phyloP scores from a whole-genome alignment of 495 filamentous ascomycete genomes.

The Podospora pseudocomata region DNA sequence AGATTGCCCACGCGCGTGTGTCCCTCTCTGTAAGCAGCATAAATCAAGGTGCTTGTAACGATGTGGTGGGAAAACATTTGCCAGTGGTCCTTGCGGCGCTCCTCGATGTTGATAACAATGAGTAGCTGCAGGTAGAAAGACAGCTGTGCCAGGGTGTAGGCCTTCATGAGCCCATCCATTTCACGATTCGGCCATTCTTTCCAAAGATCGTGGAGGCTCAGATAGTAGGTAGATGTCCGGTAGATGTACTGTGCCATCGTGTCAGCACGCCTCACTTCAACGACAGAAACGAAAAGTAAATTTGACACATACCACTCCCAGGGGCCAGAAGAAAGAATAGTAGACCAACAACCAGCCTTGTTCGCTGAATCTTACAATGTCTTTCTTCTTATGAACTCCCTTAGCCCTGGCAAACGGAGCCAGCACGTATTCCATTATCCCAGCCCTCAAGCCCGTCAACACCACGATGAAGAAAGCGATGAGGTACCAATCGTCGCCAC shows the following conservation, averaged over 20 bases:
- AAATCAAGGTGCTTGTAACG: conserved; percentile 77
- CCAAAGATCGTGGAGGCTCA: conserved; percentile 78
- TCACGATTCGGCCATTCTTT: conserved; percentile 73
- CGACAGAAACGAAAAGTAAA: not conserved
- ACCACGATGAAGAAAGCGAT: conserved; percentile 75
- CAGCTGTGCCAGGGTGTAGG: conserved; percentile 87
- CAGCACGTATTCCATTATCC: conserved; percentile 79
- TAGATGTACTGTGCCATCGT: conserved; percentile 65
- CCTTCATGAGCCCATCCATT: conserved; percentile 70
- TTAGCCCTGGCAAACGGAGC: conserved; percentile 64
- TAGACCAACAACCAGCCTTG: conserved; percentile 89
- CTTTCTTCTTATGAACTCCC: conserved; percentile 71
- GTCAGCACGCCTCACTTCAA: not conserved
- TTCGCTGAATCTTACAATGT: conserved; percentile 76
- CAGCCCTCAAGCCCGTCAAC: conserved; percentile 83
- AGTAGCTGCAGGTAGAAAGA: conserved; percentile 95
- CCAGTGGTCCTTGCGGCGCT: conserved; percentile 86
- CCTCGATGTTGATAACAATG: conserved; percentile 88
- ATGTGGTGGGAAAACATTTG: conserved; percentile 97
- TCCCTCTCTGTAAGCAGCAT: conserved; percentile 75
- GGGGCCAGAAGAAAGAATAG: conserved; percentile 69
- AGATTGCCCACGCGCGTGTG: conserved; percentile 83
- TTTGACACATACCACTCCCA: conserved; percentile 70
- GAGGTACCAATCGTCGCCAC: conserved; percentile 74
- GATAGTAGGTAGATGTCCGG: conserved; percentile 70